Percentiles rank a stretch among this genome's conserved stretches.
Evolutionary conservation across 1,139 yeast genomes (phyloP).

Genomic region (Protomyces arabidopsidicola): DNA sequence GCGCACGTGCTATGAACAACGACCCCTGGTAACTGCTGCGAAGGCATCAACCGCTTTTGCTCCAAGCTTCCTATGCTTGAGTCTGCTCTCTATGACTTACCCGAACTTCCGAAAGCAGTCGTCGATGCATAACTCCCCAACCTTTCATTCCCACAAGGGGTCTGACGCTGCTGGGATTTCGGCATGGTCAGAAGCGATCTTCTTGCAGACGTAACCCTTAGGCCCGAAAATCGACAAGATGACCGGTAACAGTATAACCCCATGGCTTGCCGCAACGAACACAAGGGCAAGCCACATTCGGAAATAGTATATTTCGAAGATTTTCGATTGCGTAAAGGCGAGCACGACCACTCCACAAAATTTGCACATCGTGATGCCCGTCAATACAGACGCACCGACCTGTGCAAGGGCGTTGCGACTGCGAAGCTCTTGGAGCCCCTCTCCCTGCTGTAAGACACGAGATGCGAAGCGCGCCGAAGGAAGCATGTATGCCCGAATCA

Average conservation of each 20-base stretch:
- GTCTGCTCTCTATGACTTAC: too few relatives aligned
- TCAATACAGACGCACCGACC: slow-evolving; percentile 82
- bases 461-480: slow-evolving; percentile 31
- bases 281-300: slow-evolving; percentile 92
- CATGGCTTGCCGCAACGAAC: slow-evolving; percentile 68
- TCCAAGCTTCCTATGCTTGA: too few relatives aligned
- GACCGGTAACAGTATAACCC: slow-evolving; percentile 73
- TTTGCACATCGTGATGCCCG: slow-evolving; percentile 87
- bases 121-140: too few relatives aligned
- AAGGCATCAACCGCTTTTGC: too few relatives aligned
- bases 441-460: slow-evolving; percentile 3
- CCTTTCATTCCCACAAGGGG: background rate
- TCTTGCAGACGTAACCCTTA: slow-evolving; percentile 43
- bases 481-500: slow-evolving; percentile 70
- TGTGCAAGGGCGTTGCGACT: slow-evolving; percentile 60
- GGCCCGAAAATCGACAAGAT: slow-evolving; percentile 64
- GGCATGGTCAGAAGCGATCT: too few relatives aligned
- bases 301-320: slow-evolving; percentile 86
- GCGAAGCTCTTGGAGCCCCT: slow-evolving; percentile 39
- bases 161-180: background rate
- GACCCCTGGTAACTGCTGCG: too few relatives aligned
- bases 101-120: too few relatives aligned
- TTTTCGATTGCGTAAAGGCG: slow-evolving; percentile 79
- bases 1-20: too few relatives aligned
- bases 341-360: slow-evolving; percentile 79